Evolutionary conservation across 805 yeast species (phyloP), one percentile per base, ranked within the genome.

Genomic region (Kuraishia ogatae): DNA sequence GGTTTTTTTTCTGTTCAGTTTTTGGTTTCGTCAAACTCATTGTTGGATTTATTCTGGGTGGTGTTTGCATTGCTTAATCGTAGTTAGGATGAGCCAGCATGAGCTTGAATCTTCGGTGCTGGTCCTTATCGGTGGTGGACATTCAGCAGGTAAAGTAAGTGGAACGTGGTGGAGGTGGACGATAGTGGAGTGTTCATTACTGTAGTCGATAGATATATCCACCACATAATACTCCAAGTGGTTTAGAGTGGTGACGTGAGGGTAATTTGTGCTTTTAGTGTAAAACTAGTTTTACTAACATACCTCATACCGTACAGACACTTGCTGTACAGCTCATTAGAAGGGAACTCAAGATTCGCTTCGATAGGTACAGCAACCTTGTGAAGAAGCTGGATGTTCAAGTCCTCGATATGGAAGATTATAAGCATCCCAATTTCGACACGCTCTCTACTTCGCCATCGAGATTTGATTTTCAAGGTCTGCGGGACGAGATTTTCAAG

Each of bases 391-490:
- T 63, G 39, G 58, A 52, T 13, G 56, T 66, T 7, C 53, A 52
- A 26, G 48, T 54, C n/a, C 59, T 71, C 23, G 63, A 66, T 55
- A 62, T 65, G 68, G 58, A 60, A 15, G 57, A 58, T 13, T 64
- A 57, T 53, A 26, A 53, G 17, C 43, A 50, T 1, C 50, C 35
- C 2, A 46, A 50, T 13, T 52, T 54, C 20, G 52, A 46, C 5
- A 28, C 54, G 22, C 63, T 55, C 1, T 53, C 60, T 5, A 52
- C 57, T 23, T 58, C 57, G 50, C 84, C 82, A 1, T 71, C 77
- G 0, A 66, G 79, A 15, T 78, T 71, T 60, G 68, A 73, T 53
- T 78, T 76, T 56, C 64, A 47, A 21, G 56, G 59, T 39, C 57
- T 69, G 43, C 66, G 61, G 28, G 59, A 51, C 60, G 61, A 48